Percentiles rank a stretch among this genome's conserved stretches.
These are phyloP conservation scores for Cucurbita pepo DNA, from an alignment of 306 rosid species.

Conservation along the genomic window DNA sequence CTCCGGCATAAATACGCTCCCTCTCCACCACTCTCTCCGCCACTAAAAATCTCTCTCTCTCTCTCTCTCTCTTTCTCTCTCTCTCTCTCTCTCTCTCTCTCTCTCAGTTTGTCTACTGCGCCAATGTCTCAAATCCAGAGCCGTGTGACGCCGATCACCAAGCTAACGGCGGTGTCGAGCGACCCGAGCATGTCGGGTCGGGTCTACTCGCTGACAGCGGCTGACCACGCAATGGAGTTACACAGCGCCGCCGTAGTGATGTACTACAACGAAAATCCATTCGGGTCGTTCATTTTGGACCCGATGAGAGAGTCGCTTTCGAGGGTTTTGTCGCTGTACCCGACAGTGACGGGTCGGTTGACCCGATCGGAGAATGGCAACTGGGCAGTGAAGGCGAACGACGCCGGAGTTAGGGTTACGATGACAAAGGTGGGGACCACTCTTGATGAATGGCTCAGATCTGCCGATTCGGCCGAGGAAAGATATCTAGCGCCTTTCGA, in stretches of 20 bases:
- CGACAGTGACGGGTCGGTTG: slow-evolving; percentile 48
- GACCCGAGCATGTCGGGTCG: slow-evolving; percentile 17
- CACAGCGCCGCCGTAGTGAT: slow-evolving; percentile 33
- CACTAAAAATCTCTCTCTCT: background rate
- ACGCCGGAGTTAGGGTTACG: slow-evolving; percentile 45
- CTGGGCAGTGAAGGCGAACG: slow-evolving; percentile 44
- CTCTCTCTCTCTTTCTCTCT: background rate
- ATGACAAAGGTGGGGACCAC: slow-evolving; percentile 36
- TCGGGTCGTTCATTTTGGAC: slow-evolving; percentile 33
- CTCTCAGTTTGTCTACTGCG: background rate
- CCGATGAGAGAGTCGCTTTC: slow-evolving; percentile 31
- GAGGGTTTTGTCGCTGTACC: slow-evolving; percentile 26
- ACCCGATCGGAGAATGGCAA: slow-evolving; percentile 16
- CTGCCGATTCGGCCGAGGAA: slow-evolving; percentile 28
- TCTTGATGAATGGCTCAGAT: slow-evolving; percentile 44
- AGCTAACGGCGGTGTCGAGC: slow-evolving; percentile 52
- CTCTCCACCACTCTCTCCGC: background rate
- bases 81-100: background rate
- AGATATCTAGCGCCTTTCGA: slow-evolving; percentile 32
- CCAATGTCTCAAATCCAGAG: background rate
- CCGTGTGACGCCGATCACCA: slow-evolving; percentile 22
- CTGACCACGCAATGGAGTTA: slow-evolving; percentile 41
- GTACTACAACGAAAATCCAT: slow-evolving; percentile 31
- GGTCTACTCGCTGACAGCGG: slow-evolving; percentile 12
- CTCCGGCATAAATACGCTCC: background rate